phyloP scores from a whole-genome alignment of 2,329 filamentous ascomycete genomes.

The Ceratocystis colombiana region DNA sequence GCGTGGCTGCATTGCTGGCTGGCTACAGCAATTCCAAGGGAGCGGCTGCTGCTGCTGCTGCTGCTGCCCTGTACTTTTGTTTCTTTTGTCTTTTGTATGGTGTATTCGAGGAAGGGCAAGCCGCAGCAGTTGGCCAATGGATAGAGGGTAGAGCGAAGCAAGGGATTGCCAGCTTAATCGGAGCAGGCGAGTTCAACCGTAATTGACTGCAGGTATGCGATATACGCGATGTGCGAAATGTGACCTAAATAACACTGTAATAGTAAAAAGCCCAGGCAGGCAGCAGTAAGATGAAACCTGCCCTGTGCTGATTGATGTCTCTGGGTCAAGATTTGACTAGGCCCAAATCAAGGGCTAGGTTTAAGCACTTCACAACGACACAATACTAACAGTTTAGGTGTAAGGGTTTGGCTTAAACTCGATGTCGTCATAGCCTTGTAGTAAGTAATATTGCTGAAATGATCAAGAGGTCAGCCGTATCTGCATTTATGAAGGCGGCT shows the following conservation, averaged over 20 bases:
- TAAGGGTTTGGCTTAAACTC: background rate
- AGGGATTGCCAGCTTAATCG: constrained; percentile 1
- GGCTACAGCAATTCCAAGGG: constrained; percentile 28
- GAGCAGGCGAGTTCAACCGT: background rate
- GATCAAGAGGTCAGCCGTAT: background rate
- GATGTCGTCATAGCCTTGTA: constrained; percentile 14
- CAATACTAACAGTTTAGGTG: background rate
- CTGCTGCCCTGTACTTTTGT: constrained; percentile 16
- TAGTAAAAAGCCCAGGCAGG: background rate
- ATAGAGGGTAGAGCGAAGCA: background rate
- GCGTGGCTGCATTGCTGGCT: constrained; percentile 29
- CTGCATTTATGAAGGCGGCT: background rate
- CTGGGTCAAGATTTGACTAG: background rate
- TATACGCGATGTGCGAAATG: background rate
- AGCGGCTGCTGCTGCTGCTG: constrained; percentile 22
- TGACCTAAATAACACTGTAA: constrained; percentile 2
- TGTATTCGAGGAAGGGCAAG: background rate
- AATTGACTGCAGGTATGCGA: constrained; percentile 10
- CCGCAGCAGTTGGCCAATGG: background rate
- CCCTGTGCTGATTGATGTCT: background rate
- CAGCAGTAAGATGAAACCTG: background rate
- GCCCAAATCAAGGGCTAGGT: too few species aligned
- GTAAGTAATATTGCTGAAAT: background rate
- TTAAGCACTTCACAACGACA: too few species aligned
- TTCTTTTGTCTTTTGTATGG: constrained; percentile 27